phyloP scores from a whole-genome alignment of 345 rosid species.

The Brassica carinata region DNA sequence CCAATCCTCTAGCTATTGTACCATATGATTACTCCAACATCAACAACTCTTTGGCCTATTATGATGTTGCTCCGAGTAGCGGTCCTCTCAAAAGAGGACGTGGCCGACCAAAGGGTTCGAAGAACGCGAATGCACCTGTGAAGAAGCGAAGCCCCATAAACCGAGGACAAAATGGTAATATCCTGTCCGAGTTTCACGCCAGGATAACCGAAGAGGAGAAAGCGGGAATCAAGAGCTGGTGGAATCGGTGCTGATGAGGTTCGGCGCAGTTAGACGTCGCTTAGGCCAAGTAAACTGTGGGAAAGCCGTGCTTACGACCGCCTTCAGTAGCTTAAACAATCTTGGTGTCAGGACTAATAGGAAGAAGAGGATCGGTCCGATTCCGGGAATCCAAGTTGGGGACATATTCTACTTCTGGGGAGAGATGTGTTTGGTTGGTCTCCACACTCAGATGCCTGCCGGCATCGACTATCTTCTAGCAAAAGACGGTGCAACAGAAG shows the following conservation, averaged over 20 bases:
- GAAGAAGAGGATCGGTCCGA: neutral
- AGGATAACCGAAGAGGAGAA: neutral
- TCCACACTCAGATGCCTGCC: neutral
- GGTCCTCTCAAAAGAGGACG: slow-evolving; percentile 5
- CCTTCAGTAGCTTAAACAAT: neutral
- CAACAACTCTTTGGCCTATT: neutral
- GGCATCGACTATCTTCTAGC: neutral
- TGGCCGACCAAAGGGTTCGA: slow-evolving; percentile 15
- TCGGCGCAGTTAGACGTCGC: neutral
- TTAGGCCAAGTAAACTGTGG: neutral
- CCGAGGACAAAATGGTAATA: neutral
- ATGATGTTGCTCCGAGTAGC: neutral
- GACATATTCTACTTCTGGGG: neutral
- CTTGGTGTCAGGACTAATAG: neutral
- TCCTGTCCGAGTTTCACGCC: neutral
- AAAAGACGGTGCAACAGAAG: neutral
- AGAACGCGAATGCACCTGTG: neutral
- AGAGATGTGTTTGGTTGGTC: neutral
- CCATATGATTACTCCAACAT: neutral
- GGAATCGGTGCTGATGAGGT: neutral
- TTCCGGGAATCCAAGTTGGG: neutral
- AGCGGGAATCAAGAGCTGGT: neutral
- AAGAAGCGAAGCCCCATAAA: neutral
- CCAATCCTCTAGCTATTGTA: neutral
- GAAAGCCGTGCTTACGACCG: neutral